Conservation (phyloP, 345 rosid species). For the Populus ilicifolia region DNA sequence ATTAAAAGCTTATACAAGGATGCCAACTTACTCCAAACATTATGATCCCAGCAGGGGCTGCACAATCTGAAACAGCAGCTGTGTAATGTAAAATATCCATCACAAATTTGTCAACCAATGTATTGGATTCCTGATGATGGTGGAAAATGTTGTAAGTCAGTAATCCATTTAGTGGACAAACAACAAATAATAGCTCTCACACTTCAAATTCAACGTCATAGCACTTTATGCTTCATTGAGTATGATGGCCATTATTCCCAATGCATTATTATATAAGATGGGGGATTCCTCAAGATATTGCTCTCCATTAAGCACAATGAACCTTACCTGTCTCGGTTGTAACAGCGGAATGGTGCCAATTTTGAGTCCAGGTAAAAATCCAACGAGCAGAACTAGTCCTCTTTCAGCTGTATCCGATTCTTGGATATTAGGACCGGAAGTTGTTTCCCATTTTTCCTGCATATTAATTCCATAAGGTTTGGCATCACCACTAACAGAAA, state of each 20-base stretch:
- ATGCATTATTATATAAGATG: background rate
- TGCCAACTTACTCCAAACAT: conserved; percentile 39
- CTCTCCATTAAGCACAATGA: background rate
- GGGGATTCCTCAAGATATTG: background rate
- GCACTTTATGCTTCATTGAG: background rate
- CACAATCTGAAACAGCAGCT: conserved; percentile 21
- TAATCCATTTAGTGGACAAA: background rate
- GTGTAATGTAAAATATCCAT: conserved; percentile 28
- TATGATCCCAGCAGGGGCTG: conserved; percentile 35
- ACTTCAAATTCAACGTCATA: background rate
- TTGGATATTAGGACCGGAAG: background rate
- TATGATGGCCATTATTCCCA: background rate
- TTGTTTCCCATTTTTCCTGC: conserved; percentile 23
- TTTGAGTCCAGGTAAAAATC: conserved; percentile 46
- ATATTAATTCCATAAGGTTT: background rate
- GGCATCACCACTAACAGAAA: background rate
- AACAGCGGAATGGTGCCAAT: conserved; percentile 29
- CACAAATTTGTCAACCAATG: conserved; percentile 30
- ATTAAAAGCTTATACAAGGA: background rate
- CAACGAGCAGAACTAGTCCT: conserved; percentile 43
- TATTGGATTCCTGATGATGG: conserved; percentile 14
- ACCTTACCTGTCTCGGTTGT: conserved; percentile 23
- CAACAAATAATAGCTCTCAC: background rate
- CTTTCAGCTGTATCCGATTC: conserved; percentile 2
- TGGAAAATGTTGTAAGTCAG: background rate